These are phyloP conservation scores for Alternaria dauci DNA, from an alignment of 2,329 filamentous ascomycete genomes.

Conservation along the genomic window DNA sequence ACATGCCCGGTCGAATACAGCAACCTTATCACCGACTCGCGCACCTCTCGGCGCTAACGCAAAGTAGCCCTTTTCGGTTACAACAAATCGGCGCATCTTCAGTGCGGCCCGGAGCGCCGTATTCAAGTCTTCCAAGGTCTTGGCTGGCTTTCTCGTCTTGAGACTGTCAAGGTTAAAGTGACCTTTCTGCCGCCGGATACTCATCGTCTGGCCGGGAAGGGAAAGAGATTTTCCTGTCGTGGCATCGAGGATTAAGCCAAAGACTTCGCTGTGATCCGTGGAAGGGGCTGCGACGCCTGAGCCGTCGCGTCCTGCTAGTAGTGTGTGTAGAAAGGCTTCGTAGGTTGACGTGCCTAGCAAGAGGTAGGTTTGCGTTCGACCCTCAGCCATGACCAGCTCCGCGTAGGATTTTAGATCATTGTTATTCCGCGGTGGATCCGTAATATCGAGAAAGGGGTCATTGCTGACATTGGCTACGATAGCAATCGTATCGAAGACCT, in stretches of 20 bases:
- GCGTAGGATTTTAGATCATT: constrained; percentile 17
- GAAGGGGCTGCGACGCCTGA: constrained; percentile 22
- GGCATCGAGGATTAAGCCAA: constrained; percentile 33
- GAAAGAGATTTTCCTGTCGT: constrained; percentile 22
- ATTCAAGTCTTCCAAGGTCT: constrained; percentile 24
- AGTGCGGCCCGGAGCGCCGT: constrained; percentile 25
- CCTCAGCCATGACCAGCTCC: constrained; percentile 9
- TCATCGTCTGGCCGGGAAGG: constrained; percentile 33
- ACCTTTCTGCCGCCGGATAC: constrained; percentile 27
- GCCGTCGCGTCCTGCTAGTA: constrained; percentile 31
- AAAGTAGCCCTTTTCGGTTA: constrained; percentile 32
- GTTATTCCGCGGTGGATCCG: constrained; percentile 14
- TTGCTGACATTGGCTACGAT: constrained; percentile 15
- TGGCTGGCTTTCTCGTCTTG: constrained; percentile 23
- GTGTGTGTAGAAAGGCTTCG: constrained; percentile 34
- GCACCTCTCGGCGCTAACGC: constrained; percentile 32
- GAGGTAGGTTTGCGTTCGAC: constrained; percentile 10
- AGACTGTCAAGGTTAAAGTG: constrained; percentile 32
- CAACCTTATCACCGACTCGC: constrained; percentile 22
- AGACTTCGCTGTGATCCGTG: constrained; percentile 31
- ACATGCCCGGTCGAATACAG: constrained; percentile 29
- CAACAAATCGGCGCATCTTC: constrained; percentile 33
- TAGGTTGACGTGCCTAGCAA: constrained; percentile 19
- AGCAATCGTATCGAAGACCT: constrained; percentile 26
- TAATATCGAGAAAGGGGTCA: constrained; percentile 24